Base-by-base conservation (phyloP, 1,284 basidiomycete genomes). In the Singerocomus rubriflavus region DNA sequence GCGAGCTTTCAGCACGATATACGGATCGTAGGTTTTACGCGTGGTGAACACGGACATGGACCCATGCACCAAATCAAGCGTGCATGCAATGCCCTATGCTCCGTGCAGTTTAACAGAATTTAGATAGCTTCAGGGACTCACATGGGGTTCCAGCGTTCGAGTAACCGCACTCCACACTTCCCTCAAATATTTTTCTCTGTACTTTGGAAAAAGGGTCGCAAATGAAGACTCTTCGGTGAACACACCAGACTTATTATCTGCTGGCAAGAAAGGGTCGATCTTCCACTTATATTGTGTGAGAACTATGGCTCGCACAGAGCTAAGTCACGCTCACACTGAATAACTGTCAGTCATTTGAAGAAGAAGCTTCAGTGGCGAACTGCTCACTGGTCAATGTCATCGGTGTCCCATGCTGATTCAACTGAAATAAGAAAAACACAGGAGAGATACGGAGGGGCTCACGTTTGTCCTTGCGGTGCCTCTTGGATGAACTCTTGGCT, bases 21-120 rank as follows among this genome's bases (percentile, higher is more conserved):
- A 99, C 0, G 96, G 96, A 67, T 99, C 96, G 71, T 82, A 96
- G 16, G 97, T 93, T 77, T 98, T 98, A 55, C 97, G 84, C 4
- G 96, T 99, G 30, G 96, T 99, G 52, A 87, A 84, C 34, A 99
- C 96, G 29, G 92, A 89, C 97, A 99, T 99, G 40, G 91, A 93
- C 57, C 96, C 96, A 58, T 98, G 92, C 33, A 99, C 87, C 50
- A 99, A 75, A 73, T 99, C 95, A 27, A 99, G 83, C 27, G 91
- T 93, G 64, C 95, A 98, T 17, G 86, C 82, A 36, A 99, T 75
- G 11, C 91, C 92, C 90, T 94, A 59, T 27, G 44, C 33, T 52
- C 43, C 32, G 40, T 57, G 44, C 4, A 17, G 46, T 46, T n/a
- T 30, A 45, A 40, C n/a, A 42, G 7, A 12, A 42, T 21, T n/a